Percentiles rank a stretch among this genome's conserved stretches.
These are phyloP conservation scores for Lantana camara DNA, from an alignment of 257 asterid species.

Conservation along the genomic window DNA sequence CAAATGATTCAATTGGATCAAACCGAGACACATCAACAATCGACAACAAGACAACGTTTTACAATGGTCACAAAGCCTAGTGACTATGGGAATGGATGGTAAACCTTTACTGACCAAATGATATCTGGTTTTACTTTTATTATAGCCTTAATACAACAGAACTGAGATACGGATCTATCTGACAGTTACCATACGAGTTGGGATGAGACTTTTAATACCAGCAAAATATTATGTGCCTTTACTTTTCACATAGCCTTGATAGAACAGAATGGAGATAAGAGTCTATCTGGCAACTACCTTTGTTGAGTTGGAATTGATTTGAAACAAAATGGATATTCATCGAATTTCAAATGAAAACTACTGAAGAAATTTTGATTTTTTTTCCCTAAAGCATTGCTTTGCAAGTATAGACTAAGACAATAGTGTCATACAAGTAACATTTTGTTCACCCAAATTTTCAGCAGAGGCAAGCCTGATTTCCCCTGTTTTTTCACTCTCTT, in stretches of 20 bases:
- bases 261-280: no score
- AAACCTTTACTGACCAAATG: background rate
- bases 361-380: background rate
- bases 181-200: no score
- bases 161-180: no score
- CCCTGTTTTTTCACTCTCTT: background rate
- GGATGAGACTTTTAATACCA: no score
- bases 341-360: conserved; percentile 6
- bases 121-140: background rate
- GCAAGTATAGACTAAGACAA: conserved; percentile 10
- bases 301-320: background rate
- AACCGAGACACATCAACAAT: conserved; percentile 1
- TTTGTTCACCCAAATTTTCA: background rate
- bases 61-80: background rate
- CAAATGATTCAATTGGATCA: conserved; percentile 17
- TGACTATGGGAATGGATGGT: conserved; percentile 9
- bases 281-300: background rate
- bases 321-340: conserved; percentile 20
- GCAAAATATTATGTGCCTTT: no score
- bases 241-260: no score
- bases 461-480: conserved; percentile 7
- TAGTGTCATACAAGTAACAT: background rate
- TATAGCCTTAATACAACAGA: no score
- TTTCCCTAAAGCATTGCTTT: conserved; percentile 11
- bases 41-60: background rate